phyloP scores from a whole-genome alignment of 176 grass and related monocot species.

The Oryza glaberrima region DNA sequence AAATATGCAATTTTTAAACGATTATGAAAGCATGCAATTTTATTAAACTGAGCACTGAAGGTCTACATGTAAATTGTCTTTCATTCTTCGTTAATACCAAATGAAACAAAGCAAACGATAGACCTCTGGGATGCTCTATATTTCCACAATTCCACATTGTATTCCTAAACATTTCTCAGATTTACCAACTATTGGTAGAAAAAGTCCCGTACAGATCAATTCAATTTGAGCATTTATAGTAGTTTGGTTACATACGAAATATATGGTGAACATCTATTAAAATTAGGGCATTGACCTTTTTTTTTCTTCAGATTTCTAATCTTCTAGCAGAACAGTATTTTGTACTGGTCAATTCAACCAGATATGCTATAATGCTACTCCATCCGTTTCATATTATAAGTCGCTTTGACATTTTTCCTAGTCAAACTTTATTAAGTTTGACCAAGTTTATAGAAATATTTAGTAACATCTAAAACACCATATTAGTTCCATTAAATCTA shows the following conservation, averaged over 20 bases:
- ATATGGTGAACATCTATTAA: no score
- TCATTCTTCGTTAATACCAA: not conserved
- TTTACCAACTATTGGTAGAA: not conserved
- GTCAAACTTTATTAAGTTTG: no score
- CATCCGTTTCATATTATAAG: no score
- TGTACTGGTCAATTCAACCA: not conserved
- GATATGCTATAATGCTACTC: slow-evolving; percentile 12
- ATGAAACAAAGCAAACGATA: not conserved
- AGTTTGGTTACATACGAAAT: not conserved
- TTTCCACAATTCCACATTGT: not conserved
- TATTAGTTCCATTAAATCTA: no score
- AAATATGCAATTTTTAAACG: not conserved
- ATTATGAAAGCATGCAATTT: not conserved
- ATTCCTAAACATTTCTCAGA: not conserved
- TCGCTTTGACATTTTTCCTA: no score
- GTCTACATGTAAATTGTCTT: not conserved
- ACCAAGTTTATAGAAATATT: no score
- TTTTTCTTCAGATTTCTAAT: no score
- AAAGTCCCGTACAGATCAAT: not conserved
- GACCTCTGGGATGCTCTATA: not conserved
- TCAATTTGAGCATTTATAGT: not conserved
- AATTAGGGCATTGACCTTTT: no score
- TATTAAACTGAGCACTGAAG: not conserved
- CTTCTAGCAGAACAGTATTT: no score
- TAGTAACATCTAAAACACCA: no score